Evolutionary conservation across 139 green algal genomes (phyloP), one percentile per base, ranked within the genome.

Genomic region (Haematococcus sp.): DNA sequence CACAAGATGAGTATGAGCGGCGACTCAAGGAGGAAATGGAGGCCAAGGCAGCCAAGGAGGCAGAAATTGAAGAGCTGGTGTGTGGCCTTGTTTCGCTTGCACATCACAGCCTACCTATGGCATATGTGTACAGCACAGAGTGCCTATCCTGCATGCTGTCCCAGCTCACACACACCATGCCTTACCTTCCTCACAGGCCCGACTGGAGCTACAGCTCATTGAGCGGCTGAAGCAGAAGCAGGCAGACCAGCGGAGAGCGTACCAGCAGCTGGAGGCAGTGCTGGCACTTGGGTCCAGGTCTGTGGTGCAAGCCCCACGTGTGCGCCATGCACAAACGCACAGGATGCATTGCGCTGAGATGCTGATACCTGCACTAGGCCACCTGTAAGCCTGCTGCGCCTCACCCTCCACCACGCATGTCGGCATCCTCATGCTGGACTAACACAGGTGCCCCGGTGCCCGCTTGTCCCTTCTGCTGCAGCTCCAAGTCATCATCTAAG

Each of bases 181-280:
- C n/a, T n/a, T n/a, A n/a, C n/a, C n/a, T n/a, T n/a, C n/a, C n/a
- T n/a, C n/a, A 49, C 81, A 91, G 87, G 79, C 78, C 27, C 63
- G 74, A 56, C 68, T 91, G 51, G 88, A 93, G 75, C 34, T 90
- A 67, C 73, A 92, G 81, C 80, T 92, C 19, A 92, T 93, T 68
- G 77, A 91, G 77, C 66, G 85, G 34, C 78, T 93, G 43, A 85
- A 88, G 58, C 58, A 63, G 30, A 93, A 92, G 80, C 86, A 93
- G 82, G 28, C 43, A 31, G 80, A 88, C 76, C 88, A 93, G 81
- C 32, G 71, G 33, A 71, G 80, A 16, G 87, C 87, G 49, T 90
- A 88, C 59, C 68, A 85, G 52, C 76, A 89, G 74, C 78, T 92
- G 63, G 87, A 92, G 78, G 73, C 73, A n/a, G 85, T 85, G 43